Evolutionary conservation across 2,329 filamentous ascomycete genomes (phyloP), one percentile per base, ranked within the genome.

Genomic region (Alternaria hordeiaustralica): DNA sequence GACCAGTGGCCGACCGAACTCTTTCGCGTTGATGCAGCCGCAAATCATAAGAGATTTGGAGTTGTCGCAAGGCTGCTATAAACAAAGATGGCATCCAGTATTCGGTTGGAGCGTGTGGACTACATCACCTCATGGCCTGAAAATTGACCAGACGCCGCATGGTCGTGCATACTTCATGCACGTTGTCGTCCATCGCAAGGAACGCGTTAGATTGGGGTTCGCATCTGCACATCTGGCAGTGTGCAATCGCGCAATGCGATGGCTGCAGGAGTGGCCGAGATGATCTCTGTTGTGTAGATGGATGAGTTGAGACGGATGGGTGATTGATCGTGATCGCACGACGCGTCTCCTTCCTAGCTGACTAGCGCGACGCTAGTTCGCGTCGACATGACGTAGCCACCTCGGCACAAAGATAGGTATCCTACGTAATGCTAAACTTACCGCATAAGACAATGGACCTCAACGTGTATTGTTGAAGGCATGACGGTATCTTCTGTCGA

Each of bases 21-120:
- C 15, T 41, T 41, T 41, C 33, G 15, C 8, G 8, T 41, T 9
- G 8, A 41, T 18, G 0, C 15, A n/a, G 9, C 33, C 33, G 33
- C 33, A 5, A 36, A 0, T 0, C 3, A 36, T 9, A 9, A 36
- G 0, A n/a, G 7, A 4, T 9, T 36, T 2, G 33, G 33, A 1
- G 15, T 41, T 5, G 9, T 18, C 36, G n/a, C 36, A 18, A 41
- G 11, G 36, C n/a, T 18, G n/a, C 5, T 18, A 6, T 6, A 18
- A 18, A 18, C 5, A 11, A 11, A 18, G 15, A 1, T 41, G 15
- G 4, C 15, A n/a, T 41, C 15, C 4, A 5, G 33, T 41, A 9
- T 0, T n/a, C 6, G 8, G 15, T 6, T 41, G 4, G 33, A 41
- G 33, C 4, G 33, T 41, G 8, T 36, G 13, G 1, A n/a, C 8